phyloP scores from a whole-genome alignment of 2,329 filamentous ascomycete species.

The Ophiosphaerella narmari region DNA sequence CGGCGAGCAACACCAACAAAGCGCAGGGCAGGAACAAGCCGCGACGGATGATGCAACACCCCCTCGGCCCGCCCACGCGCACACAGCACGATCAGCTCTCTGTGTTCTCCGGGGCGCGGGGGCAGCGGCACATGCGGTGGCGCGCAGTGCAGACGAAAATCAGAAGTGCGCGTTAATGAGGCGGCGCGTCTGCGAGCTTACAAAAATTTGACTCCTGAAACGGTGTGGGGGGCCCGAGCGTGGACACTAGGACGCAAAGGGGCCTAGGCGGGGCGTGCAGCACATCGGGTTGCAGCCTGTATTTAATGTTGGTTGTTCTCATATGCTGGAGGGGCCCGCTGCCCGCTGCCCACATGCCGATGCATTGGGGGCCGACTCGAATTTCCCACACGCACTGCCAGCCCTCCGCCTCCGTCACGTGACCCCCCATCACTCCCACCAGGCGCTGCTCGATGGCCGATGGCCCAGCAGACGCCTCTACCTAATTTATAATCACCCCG shows the following conservation, averaged over 20 bases:
- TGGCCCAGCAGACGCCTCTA: conserved; percentile 26
- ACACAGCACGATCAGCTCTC: neutral
- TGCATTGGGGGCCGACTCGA: conserved; percentile 26
- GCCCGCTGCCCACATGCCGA: conserved; percentile 22
- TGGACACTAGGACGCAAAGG: conserved; percentile 19
- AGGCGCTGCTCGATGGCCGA: conserved; percentile 13
- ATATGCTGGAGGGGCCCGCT: conserved; percentile 31
- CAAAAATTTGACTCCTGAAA: conserved; percentile 40
- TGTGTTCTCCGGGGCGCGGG: neutral
- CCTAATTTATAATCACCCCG: conserved; percentile 33
- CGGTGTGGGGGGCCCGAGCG: conserved; percentile 21
- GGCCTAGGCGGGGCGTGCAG: neutral
- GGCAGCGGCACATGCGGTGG: too few relatives aligned
- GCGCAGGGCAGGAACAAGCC: conserved; percentile 20
- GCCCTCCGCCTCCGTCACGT: conserved; percentile 21
- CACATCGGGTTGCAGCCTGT: conserved; percentile 7
- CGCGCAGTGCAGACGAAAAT: neutral
- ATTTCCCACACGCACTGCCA: conserved; percentile 10
- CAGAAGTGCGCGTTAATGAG: conserved; percentile 7
- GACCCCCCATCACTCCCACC: conserved; percentile 11
- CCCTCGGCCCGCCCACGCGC: conserved; percentile 4
- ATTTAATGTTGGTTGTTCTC: conserved; percentile 31
- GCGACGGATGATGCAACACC: conserved; percentile 19
- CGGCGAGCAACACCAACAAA: conserved; percentile 3
- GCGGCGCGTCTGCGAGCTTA: conserved; percentile 26